Evolutionary conservation across 2,329 filamentous ascomycete species (phyloP), one percentile per base, ranked within the genome.

Genomic region (Tetracladium maxilliforme): DNA sequence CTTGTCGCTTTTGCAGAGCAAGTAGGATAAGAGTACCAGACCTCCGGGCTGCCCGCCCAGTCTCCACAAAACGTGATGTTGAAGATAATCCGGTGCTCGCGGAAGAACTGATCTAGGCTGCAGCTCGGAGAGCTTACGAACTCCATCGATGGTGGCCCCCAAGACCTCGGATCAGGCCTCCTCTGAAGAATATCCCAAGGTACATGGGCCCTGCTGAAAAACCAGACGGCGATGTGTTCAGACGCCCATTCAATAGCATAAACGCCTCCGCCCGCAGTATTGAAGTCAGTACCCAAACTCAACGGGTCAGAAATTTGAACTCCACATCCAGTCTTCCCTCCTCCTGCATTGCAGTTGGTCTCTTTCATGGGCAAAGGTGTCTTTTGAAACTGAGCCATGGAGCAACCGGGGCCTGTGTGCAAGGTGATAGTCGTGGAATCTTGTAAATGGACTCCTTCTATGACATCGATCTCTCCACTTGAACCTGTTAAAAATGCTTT

Each of bases 21-120:
- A 21, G 64, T 60, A n/a, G n/a, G n/a, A n/a, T n/a, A n/a, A n/a
- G n/a, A n/a, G n/a, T n/a, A n/a, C n/a, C n/a, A n/a, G n/a, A n/a
- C n/a, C n/a, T n/a, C n/a, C n/a, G n/a, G n/a, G n/a, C 34, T 43
- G 17, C 81, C 81, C 5, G 84, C 84, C 84, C 84, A 93, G 44
- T 75, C 70, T 14, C 86, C 86, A 51, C 86, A 94, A 44, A 92
- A 78, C 17, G 78, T 79, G 4, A 75, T 90, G 52, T 87, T 72
- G 45, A 87, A 74, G 38, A 87, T 69, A 36, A 94, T 72, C 40
- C 75, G 68, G 56, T 92, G 66, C 32, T 77, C 54, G 31, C 56
- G 56, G 54, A 94, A 92, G 49, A 76, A 64, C 2, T 50, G 40
- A 29, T 69, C 56, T 33, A 92, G 77, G 39, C 86, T 55, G 51